These are phyloP conservation scores for Aspergillus bertholletiae DNA, from an alignment of 495 filamentous ascomycete species.

Conservation along the genomic window DNA sequence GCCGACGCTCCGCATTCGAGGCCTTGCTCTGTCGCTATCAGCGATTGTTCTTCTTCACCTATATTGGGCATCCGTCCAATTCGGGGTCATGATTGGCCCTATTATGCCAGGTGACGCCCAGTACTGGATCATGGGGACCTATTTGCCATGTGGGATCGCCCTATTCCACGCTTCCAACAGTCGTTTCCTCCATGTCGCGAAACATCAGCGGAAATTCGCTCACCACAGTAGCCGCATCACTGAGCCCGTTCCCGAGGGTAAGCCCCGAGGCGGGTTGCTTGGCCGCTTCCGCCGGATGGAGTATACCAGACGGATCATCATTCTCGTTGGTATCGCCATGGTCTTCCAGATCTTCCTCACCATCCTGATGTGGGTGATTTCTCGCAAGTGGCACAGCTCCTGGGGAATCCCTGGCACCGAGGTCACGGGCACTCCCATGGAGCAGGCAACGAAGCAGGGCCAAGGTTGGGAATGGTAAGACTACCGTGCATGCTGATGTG, in stretches of 20 bases:
- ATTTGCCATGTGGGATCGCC: conserved; percentile 66
- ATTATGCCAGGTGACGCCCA: conserved; percentile 54
- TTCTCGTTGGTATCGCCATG: conserved; percentile 27
- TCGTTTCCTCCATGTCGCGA: conserved; percentile 62
- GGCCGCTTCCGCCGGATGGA: conserved; percentile 24
- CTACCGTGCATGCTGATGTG: not conserved
- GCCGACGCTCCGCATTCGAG: conserved; percentile 61
- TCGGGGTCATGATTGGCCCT: conserved; percentile 58
- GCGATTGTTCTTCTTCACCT: conserved; percentile 60
- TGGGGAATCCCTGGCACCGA: conserved; percentile 50
- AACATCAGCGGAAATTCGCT: conserved; percentile 33
- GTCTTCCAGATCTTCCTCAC: conserved; percentile 53
- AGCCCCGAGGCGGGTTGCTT: conserved; percentile 17
- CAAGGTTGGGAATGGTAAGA: conserved; percentile 63
- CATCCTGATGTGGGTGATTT: conserved; percentile 59
- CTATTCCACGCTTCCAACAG: conserved; percentile 68
- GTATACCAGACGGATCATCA: conserved; percentile 25
- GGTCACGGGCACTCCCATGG: conserved; percentile 32
- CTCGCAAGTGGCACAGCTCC: conserved; percentile 60
- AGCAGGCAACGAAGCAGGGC: conserved; percentile 36
- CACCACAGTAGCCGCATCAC: conserved; percentile 8
- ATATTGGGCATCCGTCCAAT: conserved; percentile 57
- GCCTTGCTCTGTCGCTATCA: conserved; percentile 54
- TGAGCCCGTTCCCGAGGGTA: conserved; percentile 1
- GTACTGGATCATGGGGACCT: conserved; percentile 74